Conservation (phyloP, 371 early-diverging fungal genomes). For the Amoeboaphelidium protococcarum region DNA sequence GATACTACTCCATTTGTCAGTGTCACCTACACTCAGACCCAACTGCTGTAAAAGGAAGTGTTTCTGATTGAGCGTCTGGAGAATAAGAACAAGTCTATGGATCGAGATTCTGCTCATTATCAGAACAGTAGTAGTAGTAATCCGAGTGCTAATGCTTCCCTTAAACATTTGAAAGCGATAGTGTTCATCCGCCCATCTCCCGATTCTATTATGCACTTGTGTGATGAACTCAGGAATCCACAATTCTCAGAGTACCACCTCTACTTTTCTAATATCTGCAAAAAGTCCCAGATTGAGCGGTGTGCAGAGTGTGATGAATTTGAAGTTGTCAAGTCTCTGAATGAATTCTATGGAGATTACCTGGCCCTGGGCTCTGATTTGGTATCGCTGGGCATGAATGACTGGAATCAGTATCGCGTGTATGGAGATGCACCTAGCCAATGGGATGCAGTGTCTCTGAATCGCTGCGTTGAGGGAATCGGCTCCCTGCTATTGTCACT, state of each 20-base stretch:
- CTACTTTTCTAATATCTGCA: conserved; percentile 68
- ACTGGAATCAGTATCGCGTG: conserved; percentile 36
- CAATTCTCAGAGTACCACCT: conserved; percentile 79
- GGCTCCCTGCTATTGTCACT: conserved; percentile 43
- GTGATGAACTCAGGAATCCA: conserved; percentile 68
- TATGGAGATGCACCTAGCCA: conserved; percentile 30
- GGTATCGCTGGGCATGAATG: conserved; percentile 52
- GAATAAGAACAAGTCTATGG: conserved; percentile 48
- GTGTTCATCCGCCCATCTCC: conserved; percentile 64
- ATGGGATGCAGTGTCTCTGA: conserved; percentile 49
- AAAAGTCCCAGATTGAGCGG: conserved; percentile 61
- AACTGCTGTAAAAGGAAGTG: conserved; percentile 60
- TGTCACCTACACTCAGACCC: conserved; percentile 64
- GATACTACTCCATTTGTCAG: conserved; percentile 84
- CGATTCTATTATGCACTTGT: conserved; percentile 46
- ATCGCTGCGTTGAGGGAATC: conserved; percentile 47
- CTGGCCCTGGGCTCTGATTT: conserved; percentile 53
- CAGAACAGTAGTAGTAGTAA: too few relatives aligned
- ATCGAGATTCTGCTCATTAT: too few relatives aligned
- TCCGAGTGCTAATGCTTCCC: too few relatives aligned
- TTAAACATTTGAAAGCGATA: conserved; percentile 79
- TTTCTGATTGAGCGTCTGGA: conserved; percentile 80
- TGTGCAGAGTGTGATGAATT: conserved; percentile 82
- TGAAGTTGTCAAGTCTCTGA: conserved; percentile 69
- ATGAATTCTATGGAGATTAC: conserved; percentile 81